A percentile compares a stretch with the other conserved stretches of the same genome.
These are phyloP conservation scores for Sophora flavescens DNA, from an alignment of 306 rosid genomes.

Conservation along the genomic window DNA sequence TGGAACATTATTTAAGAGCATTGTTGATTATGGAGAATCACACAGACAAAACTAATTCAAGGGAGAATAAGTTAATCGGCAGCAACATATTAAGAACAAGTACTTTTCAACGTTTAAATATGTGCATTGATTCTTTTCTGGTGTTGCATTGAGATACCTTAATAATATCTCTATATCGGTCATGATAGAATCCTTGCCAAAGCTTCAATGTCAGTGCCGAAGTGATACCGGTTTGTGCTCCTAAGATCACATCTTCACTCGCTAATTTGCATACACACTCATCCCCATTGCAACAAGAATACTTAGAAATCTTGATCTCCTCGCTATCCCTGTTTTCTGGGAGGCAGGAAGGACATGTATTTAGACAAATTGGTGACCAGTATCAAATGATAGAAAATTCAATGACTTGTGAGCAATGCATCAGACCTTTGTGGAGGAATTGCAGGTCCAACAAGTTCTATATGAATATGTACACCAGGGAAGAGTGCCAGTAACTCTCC, in stretches of 20 bases:
- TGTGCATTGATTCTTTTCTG: neutral
- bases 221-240: slow-evolving; percentile 37
- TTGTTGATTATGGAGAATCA: slow-evolving; percentile 15
- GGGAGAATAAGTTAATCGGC: slow-evolving; percentile 28
- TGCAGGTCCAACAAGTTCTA: slow-evolving; percentile 87
- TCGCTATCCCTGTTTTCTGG: slow-evolving; percentile 78
- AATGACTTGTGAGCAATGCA: slow-evolving; percentile 35
- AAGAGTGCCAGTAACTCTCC: slow-evolving; percentile 82
- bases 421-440: slow-evolving; percentile 78
- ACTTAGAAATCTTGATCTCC: slow-evolving; percentile 59
- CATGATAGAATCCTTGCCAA: slow-evolving; percentile 83
- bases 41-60: slow-evolving; percentile 23
- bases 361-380: slow-evolving; percentile 41
- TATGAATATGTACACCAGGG: slow-evolving; percentile 65
- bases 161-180: slow-evolving; percentile 67
- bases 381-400: slow-evolving; percentile 21
- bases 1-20: slow-evolving; percentile 20
- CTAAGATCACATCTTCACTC: slow-evolving; percentile 46
- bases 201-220: slow-evolving; percentile 70
- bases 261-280: slow-evolving; percentile 73
- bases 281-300: slow-evolving; percentile 62
- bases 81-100: slow-evolving; percentile 14
- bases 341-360: slow-evolving; percentile 39
- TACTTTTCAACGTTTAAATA: slow-evolving; percentile 6
- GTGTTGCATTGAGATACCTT: slow-evolving; percentile 53